Percentiles rank a stretch among this genome's conserved stretches.
Evolutionary conservation across 208 protist genomes (phyloP).

Genomic region (Lotmaria passim): DNA sequence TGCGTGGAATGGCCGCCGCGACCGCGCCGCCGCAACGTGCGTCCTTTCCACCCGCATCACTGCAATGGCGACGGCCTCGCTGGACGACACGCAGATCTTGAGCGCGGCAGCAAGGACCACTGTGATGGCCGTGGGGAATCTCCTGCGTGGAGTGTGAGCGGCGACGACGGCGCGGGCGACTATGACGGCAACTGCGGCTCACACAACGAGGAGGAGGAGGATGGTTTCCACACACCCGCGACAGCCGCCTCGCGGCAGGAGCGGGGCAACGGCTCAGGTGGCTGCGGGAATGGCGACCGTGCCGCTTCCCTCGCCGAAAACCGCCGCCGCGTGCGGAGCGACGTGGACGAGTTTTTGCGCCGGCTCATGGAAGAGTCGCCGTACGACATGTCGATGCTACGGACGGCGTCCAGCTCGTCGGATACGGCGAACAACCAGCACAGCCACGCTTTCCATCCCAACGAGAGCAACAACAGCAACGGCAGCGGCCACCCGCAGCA

Average conservation of each 20-base stretch:
- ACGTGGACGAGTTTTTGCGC: constrained; percentile 31
- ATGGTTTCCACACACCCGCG: constrained; percentile 9
- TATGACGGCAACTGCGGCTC: too few relatives aligned
- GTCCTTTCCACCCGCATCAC: background rate
- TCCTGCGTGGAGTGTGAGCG: background rate
- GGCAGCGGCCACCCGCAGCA: background rate
- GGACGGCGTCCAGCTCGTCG: background rate
- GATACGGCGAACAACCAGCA: background rate
- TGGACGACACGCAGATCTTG: background rate
- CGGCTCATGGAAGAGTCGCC: constrained; percentile 36
- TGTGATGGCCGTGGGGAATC: background rate
- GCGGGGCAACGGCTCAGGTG: background rate
- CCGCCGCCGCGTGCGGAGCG: constrained; percentile 1
- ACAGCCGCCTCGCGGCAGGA: constrained; percentile 6
- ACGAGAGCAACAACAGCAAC: background rate
- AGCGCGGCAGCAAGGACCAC: background rate
- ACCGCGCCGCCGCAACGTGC: constrained; percentile 17
- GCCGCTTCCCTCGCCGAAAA: background rate
- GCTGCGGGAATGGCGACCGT: background rate
- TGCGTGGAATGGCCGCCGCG: constrained; percentile 48
- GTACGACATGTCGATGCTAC: constrained; percentile 29
- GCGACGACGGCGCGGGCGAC: background rate
- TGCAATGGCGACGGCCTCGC: background rate
- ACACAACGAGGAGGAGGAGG: constrained; percentile 1
- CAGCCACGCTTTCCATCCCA: background rate